A percentile compares a stretch with the other conserved stretches of the same genome.
phyloP scores from a whole-genome alignment of 352 stramenopile species.

The Globisporangium paroecandrum region DNA sequence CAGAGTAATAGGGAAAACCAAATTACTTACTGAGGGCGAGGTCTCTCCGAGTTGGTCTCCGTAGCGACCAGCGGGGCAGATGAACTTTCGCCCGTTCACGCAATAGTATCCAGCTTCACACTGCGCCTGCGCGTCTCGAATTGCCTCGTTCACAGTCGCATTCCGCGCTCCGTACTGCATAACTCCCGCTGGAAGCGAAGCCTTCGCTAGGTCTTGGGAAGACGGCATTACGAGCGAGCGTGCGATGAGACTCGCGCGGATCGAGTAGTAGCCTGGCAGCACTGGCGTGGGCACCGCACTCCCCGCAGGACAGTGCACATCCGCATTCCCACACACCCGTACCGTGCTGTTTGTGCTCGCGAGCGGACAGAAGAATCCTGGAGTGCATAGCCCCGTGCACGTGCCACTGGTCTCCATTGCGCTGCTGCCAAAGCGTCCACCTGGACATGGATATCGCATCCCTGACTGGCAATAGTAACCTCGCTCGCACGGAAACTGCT shows the following conservation, averaged over 20 bases:
- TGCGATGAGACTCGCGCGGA: conserved; percentile 13
- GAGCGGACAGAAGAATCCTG: conserved; percentile 62
- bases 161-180: conserved; percentile 13
- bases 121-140: conserved; percentile 43
- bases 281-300: conserved; percentile 55
- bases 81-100: conserved; percentile 34
- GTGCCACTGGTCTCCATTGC: conserved; percentile 26
- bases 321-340: conserved; percentile 28
- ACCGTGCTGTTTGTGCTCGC: conserved; percentile 45
- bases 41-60: conserved; percentile 44
- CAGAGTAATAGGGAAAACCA: too few species aligned
- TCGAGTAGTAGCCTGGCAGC: conserved; percentile 59
- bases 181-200: background rate
- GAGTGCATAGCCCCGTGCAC: conserved; percentile 43
- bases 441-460: conserved; percentile 51
- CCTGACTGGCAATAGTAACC: conserved; percentile 59
- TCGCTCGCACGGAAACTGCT: conserved; percentile 54
- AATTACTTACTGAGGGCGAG: conserved; percentile 17
- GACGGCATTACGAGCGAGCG: background rate
- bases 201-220: background rate
- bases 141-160: conserved; percentile 24
- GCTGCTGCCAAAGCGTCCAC: conserved; percentile 35
- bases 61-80: conserved; percentile 64
- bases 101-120: conserved; percentile 78
- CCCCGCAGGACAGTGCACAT: conserved; percentile 59